These are phyloP conservation scores for Erythrobasidium hasegawianum DNA, from an alignment of 1,284 basidiomycete genomes.

Conservation along the genomic window DNA sequence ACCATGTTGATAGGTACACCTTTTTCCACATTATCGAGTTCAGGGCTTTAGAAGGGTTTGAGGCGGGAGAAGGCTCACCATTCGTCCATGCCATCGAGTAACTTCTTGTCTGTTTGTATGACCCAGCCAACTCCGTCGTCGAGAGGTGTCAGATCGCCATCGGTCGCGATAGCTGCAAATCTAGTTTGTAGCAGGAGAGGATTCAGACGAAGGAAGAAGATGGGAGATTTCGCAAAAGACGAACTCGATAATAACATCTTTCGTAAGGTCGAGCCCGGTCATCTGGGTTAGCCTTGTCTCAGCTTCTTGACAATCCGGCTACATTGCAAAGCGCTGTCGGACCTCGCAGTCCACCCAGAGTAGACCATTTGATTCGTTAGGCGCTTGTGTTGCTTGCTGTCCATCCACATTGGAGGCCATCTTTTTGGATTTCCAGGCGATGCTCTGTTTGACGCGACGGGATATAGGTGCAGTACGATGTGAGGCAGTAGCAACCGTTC, in stretches of 20 bases:
- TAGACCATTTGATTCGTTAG: conserved; percentile 3
- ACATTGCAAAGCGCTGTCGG: neutral
- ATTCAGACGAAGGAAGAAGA: neutral
- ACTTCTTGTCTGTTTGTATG: conserved; percentile 52
- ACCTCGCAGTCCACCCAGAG: conserved; percentile 43
- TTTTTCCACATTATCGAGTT: too few relatives aligned
- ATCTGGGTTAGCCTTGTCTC: conserved; percentile 45
- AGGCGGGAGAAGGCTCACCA: conserved; percentile 35
- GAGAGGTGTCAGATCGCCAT: conserved; percentile 53
- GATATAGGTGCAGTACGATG: too few relatives aligned
- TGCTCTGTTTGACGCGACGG: too few relatives aligned
- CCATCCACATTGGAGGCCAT: too few relatives aligned
- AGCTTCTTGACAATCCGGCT: neutral
- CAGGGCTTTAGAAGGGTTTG: neutral
- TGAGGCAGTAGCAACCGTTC: too few relatives aligned
- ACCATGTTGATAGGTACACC: conserved; percentile 45
- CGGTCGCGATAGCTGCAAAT: conserved; percentile 53
- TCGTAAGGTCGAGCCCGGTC: conserved; percentile 52
- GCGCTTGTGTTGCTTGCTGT: neutral
- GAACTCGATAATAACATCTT: conserved; percentile 55
- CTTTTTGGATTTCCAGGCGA: too few relatives aligned
- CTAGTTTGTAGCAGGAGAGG: conserved; percentile 16
- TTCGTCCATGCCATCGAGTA: conserved; percentile 51
- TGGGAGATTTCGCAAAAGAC: conserved; percentile 44
- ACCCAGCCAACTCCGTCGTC: conserved; percentile 56